phyloP scores from a whole-genome alignment of 1,284 basidiomycete genomes.

The Leccinum cinnamomeum region DNA sequence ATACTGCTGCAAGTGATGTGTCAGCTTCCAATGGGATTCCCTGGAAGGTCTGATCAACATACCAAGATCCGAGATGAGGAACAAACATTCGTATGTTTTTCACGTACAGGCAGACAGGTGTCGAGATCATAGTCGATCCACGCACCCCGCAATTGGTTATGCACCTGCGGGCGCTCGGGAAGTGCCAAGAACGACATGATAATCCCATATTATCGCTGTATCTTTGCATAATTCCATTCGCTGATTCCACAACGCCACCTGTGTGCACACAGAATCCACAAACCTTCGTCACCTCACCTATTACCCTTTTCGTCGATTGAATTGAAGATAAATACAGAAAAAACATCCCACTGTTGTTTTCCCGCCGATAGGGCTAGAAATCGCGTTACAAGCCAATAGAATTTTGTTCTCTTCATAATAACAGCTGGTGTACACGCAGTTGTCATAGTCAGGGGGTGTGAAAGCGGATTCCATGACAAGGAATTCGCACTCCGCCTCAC shows the following conservation, averaged over 20 bases:
- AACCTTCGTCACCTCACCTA: neutral
- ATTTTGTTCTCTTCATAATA: slow-evolving; percentile 68
- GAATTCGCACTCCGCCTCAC: slow-evolving; percentile 24
- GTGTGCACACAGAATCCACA: slow-evolving; percentile 6
- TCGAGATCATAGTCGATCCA: slow-evolving; percentile 77
- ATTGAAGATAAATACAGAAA: slow-evolving; percentile 69
- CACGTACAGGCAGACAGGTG: slow-evolving; percentile 45
- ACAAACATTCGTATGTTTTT: slow-evolving; percentile 2
- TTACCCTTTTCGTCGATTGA: slow-evolving; percentile 47
- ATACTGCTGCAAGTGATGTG: slow-evolving; percentile 37
- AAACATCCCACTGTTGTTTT: slow-evolving; percentile 46
- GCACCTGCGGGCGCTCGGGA: slow-evolving; percentile 28
- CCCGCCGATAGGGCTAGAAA: slow-evolving; percentile 39
- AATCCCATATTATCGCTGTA: slow-evolving; percentile 66
- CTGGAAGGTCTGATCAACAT: slow-evolving; percentile 48
- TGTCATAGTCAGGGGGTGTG: slow-evolving; percentile 19
- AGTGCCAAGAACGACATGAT: slow-evolving; percentile 67
- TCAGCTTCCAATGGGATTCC: slow-evolving; percentile 37
- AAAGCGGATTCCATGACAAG: slow-evolving; percentile 14
- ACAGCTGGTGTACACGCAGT: slow-evolving; percentile 30
- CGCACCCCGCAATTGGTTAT: slow-evolving; percentile 14
- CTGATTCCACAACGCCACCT: slow-evolving; percentile 70
- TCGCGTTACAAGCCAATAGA: slow-evolving; percentile 55
- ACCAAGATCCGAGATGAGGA: slow-evolving; percentile 32
- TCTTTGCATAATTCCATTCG: slow-evolving; percentile 40